Evolutionary conservation across 2,329 filamentous ascomycete genomes (phyloP).

Genomic region (Fusarium transvaalense): DNA sequence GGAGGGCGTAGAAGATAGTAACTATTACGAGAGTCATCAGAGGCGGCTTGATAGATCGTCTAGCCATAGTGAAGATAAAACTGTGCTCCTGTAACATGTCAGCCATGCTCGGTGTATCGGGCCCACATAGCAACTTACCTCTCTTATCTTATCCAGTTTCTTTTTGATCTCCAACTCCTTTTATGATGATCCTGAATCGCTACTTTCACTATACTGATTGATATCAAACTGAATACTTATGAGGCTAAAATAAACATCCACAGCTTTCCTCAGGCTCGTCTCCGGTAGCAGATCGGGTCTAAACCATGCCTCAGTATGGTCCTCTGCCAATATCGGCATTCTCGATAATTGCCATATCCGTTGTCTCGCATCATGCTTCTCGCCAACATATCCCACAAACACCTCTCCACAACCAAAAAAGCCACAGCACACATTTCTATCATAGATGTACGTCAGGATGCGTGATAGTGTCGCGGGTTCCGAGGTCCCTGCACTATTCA

Average conservation of each 20-base stretch:
- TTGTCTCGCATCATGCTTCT: constrained; percentile 20
- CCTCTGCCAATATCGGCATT: constrained; percentile 1
- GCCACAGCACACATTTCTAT: constrained; percentile 16
- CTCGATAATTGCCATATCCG: constrained; percentile 15
- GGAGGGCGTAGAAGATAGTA: constrained; percentile 9
- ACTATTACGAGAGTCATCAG: constrained; percentile 12
- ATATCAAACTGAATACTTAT: constrained; percentile 19
- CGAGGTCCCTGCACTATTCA: neutral
- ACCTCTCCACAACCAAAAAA: constrained; percentile 12
- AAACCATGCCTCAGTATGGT: neutral
- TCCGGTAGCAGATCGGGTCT: neutral
- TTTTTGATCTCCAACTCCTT: constrained; percentile 2
- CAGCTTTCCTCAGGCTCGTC: neutral
- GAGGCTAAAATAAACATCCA: constrained; percentile 11
- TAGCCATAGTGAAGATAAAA: neutral
- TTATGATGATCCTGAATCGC: neutral
- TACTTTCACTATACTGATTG: constrained; percentile 14
- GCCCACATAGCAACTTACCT: neutral
- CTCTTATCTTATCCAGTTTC: constrained; percentile 9
- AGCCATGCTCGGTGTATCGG: rapidly evolving
- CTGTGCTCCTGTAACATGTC: neutral
- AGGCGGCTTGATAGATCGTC: neutral
- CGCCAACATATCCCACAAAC: constrained; percentile 7
- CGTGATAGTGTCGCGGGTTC: constrained; percentile 1
- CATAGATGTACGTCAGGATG: constrained; percentile 17